Conservation (phyloP, 2,329 filamentous ascomycete species). For the Tolypocladium ovalisporum region DNA sequence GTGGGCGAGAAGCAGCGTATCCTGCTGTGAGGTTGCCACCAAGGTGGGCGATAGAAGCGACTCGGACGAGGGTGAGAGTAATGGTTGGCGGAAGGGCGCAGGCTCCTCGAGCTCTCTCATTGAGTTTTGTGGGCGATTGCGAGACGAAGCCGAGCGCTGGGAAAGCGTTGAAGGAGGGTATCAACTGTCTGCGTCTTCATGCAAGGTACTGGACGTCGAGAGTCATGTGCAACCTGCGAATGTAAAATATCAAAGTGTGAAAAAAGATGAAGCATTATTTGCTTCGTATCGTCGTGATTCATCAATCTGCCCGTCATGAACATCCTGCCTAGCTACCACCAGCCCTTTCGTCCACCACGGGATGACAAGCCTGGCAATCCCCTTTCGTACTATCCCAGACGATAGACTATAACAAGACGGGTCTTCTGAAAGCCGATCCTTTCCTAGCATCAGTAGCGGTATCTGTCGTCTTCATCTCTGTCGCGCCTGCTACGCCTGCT, state of each 20-base stretch:
- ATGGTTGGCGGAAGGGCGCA: background rate
- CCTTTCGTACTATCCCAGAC: background rate
- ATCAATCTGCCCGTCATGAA: background rate
- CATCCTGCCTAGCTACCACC: background rate
- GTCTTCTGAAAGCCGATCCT: no score
- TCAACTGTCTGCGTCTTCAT: background rate
- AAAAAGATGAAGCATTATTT: no score
- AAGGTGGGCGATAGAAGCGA: background rate
- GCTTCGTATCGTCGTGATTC: background rate
- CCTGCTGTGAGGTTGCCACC: background rate
- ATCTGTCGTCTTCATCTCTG: slow-evolving; percentile 11
- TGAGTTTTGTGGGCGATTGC: no score
- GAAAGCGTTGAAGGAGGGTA: background rate
- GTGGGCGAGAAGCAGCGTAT: no score
- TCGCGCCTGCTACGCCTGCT: slow-evolving; percentile 10
- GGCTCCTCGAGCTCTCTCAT: background rate
- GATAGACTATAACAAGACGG: background rate
- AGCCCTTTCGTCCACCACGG: background rate
- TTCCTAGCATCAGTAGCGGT: slow-evolving; percentile 9
- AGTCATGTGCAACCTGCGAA: background rate
- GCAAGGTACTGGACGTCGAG: background rate
- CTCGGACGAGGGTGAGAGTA: background rate
- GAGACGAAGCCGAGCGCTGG: background rate
- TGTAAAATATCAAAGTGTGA: background rate
- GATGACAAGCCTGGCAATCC: background rate